phyloP scores from a whole-genome alignment of 148 eudicot genomes.

The Gaultheria prostrata region DNA sequence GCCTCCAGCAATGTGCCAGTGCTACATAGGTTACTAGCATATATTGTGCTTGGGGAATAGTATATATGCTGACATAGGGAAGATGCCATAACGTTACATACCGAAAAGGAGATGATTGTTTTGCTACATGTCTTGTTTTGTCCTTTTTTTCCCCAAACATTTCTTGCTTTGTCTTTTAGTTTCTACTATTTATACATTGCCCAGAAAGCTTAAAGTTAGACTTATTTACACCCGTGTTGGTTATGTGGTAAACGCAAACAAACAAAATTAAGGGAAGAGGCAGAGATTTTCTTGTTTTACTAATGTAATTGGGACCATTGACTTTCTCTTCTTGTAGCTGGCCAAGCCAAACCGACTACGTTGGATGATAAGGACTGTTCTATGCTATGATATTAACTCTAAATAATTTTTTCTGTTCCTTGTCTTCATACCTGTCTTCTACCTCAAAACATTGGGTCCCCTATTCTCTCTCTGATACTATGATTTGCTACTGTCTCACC shows the following conservation, averaged over 20 bases:
- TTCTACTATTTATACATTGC: not conserved
- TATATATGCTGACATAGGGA: not conserved
- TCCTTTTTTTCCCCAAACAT: not conserved
- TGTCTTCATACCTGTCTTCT: not conserved
- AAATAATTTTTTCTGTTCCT: not conserved
- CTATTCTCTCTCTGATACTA: not conserved
- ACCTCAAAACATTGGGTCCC: not conserved
- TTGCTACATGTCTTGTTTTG: not conserved
- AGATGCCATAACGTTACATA: not conserved
- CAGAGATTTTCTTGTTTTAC: not conserved
- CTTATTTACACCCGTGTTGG: not conserved
- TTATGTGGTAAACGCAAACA: not conserved
- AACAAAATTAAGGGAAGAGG: not conserved
- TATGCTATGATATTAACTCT: not conserved
- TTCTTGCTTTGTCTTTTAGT: not conserved
- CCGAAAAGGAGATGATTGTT: not conserved
- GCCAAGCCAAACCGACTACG: not conserved
- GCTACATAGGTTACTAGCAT: not conserved
- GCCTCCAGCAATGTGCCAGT: not conserved
- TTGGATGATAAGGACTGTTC: not conserved
- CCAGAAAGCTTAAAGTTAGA: not conserved
- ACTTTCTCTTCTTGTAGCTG: not conserved
- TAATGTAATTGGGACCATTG: not conserved
- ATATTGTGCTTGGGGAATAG: too few relatives aligned
- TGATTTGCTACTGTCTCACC: not conserved